phyloP scores from a whole-genome alignment of 768 basidiomycete genomes.

The Pleurotus giganteus region DNA sequence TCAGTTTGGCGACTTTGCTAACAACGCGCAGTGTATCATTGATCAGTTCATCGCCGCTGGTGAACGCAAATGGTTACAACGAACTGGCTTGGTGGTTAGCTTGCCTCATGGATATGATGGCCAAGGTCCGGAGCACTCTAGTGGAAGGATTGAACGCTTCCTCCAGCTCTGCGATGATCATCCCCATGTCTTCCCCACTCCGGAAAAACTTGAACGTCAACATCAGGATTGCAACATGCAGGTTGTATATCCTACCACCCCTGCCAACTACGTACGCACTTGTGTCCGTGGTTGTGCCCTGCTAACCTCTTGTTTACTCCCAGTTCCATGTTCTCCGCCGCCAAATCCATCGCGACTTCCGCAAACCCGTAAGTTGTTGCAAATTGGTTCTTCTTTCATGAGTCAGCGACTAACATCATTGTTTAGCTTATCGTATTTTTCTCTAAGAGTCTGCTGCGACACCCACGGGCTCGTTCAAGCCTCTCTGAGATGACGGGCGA shows the following conservation, averaged over 20 bases:
- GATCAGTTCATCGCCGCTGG: constrained; percentile 99
- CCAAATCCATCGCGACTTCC: constrained; percentile 96
- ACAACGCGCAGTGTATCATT: constrained; percentile 96
- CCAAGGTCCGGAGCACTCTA: constrained; percentile 98
- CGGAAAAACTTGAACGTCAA: constrained; percentile 88
- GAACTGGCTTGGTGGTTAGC: constrained; percentile 84
- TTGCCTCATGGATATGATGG: constrained; percentile 97
- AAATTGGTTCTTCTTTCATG: neutral
- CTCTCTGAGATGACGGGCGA: constrained; percentile 88
- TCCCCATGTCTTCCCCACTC: constrained; percentile 84
- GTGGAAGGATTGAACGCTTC: constrained; percentile 93
- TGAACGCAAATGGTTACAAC: constrained; percentile 96
- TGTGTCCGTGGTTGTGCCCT: neutral
- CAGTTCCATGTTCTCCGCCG: constrained; percentile 96
- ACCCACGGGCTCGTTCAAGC: constrained; percentile 86
- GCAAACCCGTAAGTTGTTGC: constrained; percentile 72
- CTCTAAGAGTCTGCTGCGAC: constrained; percentile 94
- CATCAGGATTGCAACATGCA: constrained; percentile 99
- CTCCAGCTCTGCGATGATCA: constrained; percentile 98
- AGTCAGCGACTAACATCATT: neutral
- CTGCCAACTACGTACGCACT: constrained; percentile 81
- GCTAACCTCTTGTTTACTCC: neutral
- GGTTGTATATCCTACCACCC: constrained; percentile 95
- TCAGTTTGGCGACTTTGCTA: constrained; percentile 97
- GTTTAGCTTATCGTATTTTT: constrained; percentile 87